A percentile compares a stretch with the other conserved stretches of the same genome.
These are phyloP conservation scores for Elongisporangium senticosum DNA, from an alignment of 352 stramenopile genomes.

Conservation along the genomic window DNA sequence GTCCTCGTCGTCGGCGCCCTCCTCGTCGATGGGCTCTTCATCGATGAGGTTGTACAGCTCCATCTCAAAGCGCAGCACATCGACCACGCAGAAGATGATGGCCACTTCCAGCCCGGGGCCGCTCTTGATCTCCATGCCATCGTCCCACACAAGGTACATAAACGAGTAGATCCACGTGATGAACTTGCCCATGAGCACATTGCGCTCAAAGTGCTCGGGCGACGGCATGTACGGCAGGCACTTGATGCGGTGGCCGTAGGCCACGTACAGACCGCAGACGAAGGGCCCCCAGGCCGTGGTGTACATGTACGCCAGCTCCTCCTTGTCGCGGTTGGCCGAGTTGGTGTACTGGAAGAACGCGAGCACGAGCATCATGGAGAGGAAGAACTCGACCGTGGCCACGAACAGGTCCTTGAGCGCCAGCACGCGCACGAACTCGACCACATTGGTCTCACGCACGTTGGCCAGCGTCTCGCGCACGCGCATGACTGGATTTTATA, in stretches of 20 bases:
- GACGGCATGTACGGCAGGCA: slow-evolving; percentile 29
- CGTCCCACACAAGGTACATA: slow-evolving; percentile 56
- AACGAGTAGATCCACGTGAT: slow-evolving; percentile 60
- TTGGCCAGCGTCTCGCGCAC: background rate
- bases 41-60: slow-evolving; percentile 67
- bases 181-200: slow-evolving; percentile 66
- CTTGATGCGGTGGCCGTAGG: slow-evolving; percentile 47
- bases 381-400: slow-evolving; percentile 58
- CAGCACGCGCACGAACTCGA: background rate
- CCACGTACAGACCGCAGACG: slow-evolving; percentile 31
- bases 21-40: slow-evolving; percentile 49
- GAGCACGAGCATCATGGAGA: slow-evolving; percentile 60
- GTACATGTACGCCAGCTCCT: slow-evolving; percentile 71
- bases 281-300: slow-evolving; percentile 56
- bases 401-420: slow-evolving; percentile 56
- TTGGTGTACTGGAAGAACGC: slow-evolving; percentile 71
- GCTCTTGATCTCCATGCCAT: slow-evolving; percentile 67
- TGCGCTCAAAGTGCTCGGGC: slow-evolving; percentile 57
- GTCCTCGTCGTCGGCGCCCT: slow-evolving; percentile 19
- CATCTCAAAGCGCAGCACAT: slow-evolving; percentile 69
- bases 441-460: background rate
- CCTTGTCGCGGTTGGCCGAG: slow-evolving; percentile 33
- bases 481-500: background rate
- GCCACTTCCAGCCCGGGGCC: slow-evolving; percentile 61
- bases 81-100: slow-evolving; percentile 62